Evolutionary conservation across 2,329 filamentous ascomycete species (phyloP), one percentile per base, ranked within the genome.

Genomic region (Chaetothyriales sp.): DNA sequence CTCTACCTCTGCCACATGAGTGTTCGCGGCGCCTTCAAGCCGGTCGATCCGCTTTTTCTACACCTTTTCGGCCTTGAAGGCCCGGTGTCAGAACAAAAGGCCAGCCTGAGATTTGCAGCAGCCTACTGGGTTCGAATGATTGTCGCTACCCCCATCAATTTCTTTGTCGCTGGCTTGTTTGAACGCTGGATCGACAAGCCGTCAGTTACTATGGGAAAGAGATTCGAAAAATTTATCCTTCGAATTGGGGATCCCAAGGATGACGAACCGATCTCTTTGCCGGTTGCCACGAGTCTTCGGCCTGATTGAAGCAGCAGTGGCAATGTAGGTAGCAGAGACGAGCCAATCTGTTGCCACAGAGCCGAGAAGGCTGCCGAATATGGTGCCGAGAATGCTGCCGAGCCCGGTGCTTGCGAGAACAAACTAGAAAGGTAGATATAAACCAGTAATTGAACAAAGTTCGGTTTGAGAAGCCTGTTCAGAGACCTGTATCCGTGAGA

Each of bases 1-100:
- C 66, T 83, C 10, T 84, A 83, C 63, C 68, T 83, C 7, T 71
- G 82, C 8, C 80, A 84, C 18, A 18, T 49, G 19, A 26, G 25
- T 43, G 47, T 49, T n/a, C 28, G 28, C 28, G 28, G 28, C 28
- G 28, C 28, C 28, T 12, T 36, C 2, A 9, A 2, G 28, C 28
- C 28, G 4, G 2, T 36, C 5, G 28, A 36, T 8, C 7, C 28
- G 28, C 8, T 36, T 36, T 36, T 10, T 10, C 28, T 36, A 5
- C 28, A 10, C 28, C 28, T 36, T 12, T 36, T 36, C 8, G 28
- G 28, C 10, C 28, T 36, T 8, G 4, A 36, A 8, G 28, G 28
- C 28, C 12, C 28, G 7, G 28, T 36, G 28, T 12, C 28, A 10
- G 28, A 36, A 5, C 28, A 36, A 12, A 36, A 36, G 28, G 4